These are phyloP conservation scores for Monosporozyma siamensis DNA, from an alignment of 805 yeast species.

Conservation along the genomic window DNA sequence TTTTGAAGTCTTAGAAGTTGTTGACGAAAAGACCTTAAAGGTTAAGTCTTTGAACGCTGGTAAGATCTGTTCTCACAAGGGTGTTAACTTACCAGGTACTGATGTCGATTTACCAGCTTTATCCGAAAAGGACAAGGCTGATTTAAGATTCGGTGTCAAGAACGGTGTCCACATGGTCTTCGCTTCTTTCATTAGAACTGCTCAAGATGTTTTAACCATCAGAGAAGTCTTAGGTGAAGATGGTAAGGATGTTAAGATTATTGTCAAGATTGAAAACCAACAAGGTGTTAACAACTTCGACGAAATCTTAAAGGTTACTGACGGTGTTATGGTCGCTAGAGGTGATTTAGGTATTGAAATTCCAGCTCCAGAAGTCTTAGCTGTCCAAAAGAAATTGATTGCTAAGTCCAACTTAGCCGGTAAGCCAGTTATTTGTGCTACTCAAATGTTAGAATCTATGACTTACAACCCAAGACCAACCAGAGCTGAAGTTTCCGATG, in stretches of 20 bases:
- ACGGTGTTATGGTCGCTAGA: constrained; percentile 99
- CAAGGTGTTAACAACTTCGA: constrained; percentile 99
- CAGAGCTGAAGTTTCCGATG: constrained; percentile 98
- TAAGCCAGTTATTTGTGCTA: constrained; percentile 98
- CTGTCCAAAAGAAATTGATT: constrained; percentile 96
- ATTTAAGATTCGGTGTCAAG: constrained; percentile 90
- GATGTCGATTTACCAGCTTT: constrained; percentile 98
- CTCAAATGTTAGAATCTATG: constrained; percentile 99
- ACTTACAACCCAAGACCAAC: constrained; percentile 99
- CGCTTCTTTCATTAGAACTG: constrained; percentile 96
- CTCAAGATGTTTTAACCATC: constrained; percentile 79
- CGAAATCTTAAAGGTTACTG: constrained; percentile 87
- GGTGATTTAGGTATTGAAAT: constrained; percentile 99
- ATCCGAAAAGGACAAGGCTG: constrained; percentile 91
- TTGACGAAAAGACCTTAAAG: constrained; percentile 71
- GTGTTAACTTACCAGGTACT: constrained; percentile 97
- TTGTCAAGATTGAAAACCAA: constrained; percentile 96
- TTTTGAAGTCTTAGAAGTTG: constrained; percentile 80
- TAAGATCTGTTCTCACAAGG: constrained; percentile 93
- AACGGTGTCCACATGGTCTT: constrained; percentile 97
- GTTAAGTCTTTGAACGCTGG: constrained; percentile 91
- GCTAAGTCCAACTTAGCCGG: constrained; percentile 99
- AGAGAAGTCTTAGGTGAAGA: constrained; percentile 94
- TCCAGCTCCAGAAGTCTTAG: constrained; percentile 97
- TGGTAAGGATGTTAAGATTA: constrained; percentile 92